Base-by-base conservation (phyloP, 768 basidiomycete genomes). In the Chalciporus chontae region DNA sequence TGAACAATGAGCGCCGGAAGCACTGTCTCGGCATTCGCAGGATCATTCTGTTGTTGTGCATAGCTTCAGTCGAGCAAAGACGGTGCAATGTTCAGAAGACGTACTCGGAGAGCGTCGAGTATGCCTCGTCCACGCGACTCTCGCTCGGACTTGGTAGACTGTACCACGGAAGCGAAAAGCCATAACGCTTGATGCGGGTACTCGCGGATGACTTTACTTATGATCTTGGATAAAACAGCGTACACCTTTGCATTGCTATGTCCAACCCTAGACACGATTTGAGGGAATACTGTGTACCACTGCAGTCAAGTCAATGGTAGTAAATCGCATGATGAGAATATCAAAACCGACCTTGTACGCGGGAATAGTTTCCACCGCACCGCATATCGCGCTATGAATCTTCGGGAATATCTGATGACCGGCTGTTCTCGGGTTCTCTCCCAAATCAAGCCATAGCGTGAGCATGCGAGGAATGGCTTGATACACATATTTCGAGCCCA, bases 241-340 rank as follows among this genome's bases (percentile, higher is more conserved):
- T 79, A 85, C 3, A 92, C 85, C 1, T 73, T 73, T 10, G 67
- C 55, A 58, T 89, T 85, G 4, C 66, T 69, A 56, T 96, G 90
- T 11, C 86, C 87, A 27, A 99, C 85, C 8, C 96, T 83, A 13
- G 95, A 98, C 13, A 94, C 92, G 45, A 98, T 90, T 73, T 98
- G 96, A 3, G 94, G 94, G 55, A 97, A 94, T 1, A 93, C 94
- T 0, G 89, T 94, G 57, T 84, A 88, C 93, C 95, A 98, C 94
- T 98, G 41, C 14, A 45, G 40, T 19, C 4, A 44, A 53, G 5
- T 38, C 48, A 38, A 56, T 39, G 23, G 39, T 27, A 10, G 39
- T 27, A 10, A 27, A 48, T 17, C 5, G 9, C n/a, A 14, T 8
- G n/a, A 15, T 27, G 8, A 6, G n/a, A 15, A 2, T 40, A 31